Conservation (phyloP, 257 asterid genomes). For the Solanum corneliomulleri region DNA sequence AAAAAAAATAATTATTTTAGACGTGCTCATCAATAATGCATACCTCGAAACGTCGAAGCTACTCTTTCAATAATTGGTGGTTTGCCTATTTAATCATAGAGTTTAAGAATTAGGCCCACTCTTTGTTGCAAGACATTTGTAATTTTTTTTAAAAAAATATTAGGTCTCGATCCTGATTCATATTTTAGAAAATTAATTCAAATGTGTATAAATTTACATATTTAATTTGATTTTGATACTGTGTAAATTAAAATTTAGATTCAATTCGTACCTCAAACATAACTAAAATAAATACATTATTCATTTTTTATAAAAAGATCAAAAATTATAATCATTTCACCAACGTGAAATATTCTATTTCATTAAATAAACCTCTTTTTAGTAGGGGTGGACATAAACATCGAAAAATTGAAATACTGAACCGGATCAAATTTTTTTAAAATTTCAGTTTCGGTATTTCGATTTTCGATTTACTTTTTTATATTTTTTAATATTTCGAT, state of each 20-base stretch:
- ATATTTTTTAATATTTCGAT: too few species aligned
- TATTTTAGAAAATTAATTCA: too few species aligned
- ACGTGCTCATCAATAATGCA: background rate
- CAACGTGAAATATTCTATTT: background rate
- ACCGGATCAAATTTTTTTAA: too few species aligned
- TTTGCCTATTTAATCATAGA: background rate
- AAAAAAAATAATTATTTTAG: background rate
- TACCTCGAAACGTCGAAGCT: constrained; percentile 18
- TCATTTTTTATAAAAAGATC: too few species aligned
- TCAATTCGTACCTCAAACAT: background rate
- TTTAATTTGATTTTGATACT: rapidly evolving
- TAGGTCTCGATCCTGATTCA: rapidly evolving
- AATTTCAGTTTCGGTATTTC: too few species aligned
- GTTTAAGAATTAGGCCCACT: background rate
- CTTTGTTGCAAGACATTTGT: too few species aligned
- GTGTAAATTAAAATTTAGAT: background rate
- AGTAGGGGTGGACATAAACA: too few species aligned
- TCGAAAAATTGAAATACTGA: too few species aligned
- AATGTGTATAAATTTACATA: rapidly evolving
- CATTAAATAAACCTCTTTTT: background rate
- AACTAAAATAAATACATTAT: too few species aligned
- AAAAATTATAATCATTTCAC: background rate
- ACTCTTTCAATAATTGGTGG: constrained; percentile 28
- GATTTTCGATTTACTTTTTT: too few species aligned
- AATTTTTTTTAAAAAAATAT: too few species aligned